Evolutionary conservation across 1,139 yeast genomes (phyloP).

Genomic region (Diutina sp.): DNA sequence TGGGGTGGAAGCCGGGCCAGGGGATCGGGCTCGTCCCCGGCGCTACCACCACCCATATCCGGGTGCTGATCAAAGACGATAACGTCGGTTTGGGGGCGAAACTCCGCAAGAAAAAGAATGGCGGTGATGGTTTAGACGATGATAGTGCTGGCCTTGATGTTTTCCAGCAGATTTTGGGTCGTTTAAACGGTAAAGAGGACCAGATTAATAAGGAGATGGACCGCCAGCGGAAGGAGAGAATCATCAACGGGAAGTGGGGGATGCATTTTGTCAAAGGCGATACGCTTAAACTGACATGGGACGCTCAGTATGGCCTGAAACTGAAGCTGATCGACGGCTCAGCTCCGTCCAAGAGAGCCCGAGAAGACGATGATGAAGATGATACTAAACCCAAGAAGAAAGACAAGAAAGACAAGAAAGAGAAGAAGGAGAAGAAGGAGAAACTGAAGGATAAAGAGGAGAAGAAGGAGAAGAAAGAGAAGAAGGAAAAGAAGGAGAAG

Average conservation of each 20-base stretch:
- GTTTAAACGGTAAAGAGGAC: constrained; percentile 68
- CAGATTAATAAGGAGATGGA: constrained; percentile 47
- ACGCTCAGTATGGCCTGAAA: constrained; percentile 25
- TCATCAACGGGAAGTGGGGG: constrained; percentile 75
- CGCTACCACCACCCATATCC: constrained; percentile 67
- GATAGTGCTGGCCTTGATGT: constrained; percentile 88
- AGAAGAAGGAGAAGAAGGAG: constrained; percentile 14
- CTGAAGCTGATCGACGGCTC: not conserved
- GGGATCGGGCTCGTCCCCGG: constrained; percentile 69
- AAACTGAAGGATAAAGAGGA: constrained; percentile 11
- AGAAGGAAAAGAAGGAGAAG: constrained; percentile 16
- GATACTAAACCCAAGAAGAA: constrained; percentile 3
- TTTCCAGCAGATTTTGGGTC: constrained; percentile 80
- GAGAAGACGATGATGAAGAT: constrained; percentile 18
- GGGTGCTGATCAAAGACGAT: constrained; percentile 71
- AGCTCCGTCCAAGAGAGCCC: constrained; percentile 6
- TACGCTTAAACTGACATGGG: constrained; percentile 75
- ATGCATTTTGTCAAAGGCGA: constrained; percentile 81
- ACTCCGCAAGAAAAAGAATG: constrained; percentile 39
- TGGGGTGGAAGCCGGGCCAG: constrained; percentile 88
- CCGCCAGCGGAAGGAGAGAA: constrained; percentile 49
- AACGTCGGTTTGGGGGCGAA: constrained; percentile 81
- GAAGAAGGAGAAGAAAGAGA: constrained; percentile 14
- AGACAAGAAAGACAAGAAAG: constrained; percentile 11
- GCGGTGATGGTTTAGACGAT: constrained; percentile 53